Conservation (phyloP, 306 rosid genomes). For the Herpetospermum pedunculosum region DNA sequence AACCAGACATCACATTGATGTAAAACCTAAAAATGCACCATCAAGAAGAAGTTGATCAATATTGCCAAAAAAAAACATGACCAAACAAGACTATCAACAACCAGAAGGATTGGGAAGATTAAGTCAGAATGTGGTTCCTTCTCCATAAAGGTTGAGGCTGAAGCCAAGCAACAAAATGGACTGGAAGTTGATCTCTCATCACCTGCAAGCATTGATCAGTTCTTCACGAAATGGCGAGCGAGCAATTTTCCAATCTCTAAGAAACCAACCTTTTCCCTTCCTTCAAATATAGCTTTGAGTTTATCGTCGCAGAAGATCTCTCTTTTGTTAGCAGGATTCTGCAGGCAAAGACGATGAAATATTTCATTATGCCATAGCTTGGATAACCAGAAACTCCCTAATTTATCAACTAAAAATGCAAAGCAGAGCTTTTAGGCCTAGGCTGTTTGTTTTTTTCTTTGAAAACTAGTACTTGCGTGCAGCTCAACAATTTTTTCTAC, state of each 20-base stretch:
- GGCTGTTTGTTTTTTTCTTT: neutral
- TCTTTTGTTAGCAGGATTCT: conserved; percentile 34
- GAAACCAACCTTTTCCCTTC: conserved; percentile 29
- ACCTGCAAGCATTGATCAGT: conserved; percentile 9
- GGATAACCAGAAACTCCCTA: neutral
- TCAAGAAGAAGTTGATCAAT: neutral
- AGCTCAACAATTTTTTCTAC: neutral
- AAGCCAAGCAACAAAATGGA: neutral
- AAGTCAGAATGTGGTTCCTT: neutral
- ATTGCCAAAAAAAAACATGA: neutral
- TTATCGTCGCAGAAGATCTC: conserved; percentile 36
- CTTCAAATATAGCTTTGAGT: conserved; percentile 32
- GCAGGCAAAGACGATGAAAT: conserved; percentile 7
- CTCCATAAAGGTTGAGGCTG: neutral
- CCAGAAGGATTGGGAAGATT: neutral
- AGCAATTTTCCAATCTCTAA: conserved; percentile 31
- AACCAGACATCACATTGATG: neutral
- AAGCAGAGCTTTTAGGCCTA: neutral
- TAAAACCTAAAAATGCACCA: neutral
- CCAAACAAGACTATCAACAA: neutral
- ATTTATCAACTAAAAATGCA: neutral
- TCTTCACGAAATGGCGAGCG: conserved; percentile 25
- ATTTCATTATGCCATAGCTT: neutral
- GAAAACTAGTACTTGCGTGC: neutral
- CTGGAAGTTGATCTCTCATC: neutral